Conservation (phyloP, 306 rosid genomes). For the Cucumis hystrix region DNA sequence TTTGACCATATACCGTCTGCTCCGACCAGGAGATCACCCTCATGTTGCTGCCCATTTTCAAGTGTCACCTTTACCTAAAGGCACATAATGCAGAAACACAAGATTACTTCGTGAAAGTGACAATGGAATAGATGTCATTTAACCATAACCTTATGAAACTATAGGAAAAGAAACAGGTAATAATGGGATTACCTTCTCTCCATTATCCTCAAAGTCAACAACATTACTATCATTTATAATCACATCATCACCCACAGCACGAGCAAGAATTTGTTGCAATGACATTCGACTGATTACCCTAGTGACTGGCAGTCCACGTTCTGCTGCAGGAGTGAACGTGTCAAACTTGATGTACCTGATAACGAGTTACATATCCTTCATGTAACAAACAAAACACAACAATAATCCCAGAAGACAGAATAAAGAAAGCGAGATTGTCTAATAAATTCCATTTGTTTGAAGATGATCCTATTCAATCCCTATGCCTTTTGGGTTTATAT, state of each 20-base stretch:
- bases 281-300: constrained; percentile 86
- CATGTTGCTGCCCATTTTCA: constrained; percentile 66
- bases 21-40: constrained; percentile 89
- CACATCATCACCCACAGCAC: constrained; percentile 61
- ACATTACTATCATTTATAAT: constrained; percentile 68
- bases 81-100: constrained; percentile 5
- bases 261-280: constrained; percentile 83
- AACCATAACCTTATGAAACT: neutral
- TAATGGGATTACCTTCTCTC: constrained; percentile 43
- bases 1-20: constrained; percentile 98
- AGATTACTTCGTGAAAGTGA: constrained; percentile 1
- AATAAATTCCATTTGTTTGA: neutral
- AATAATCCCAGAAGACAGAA: neutral
- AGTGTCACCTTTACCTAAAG: constrained; percentile 65
- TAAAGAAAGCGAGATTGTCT: neutral
- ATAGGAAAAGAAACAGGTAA: constrained; percentile 3
- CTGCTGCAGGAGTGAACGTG: constrained; percentile 96
- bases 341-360: constrained; percentile 97
- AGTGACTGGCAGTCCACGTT: constrained; percentile 92
- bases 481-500: neutral
- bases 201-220: constrained; percentile 57
- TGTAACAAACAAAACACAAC: neutral
- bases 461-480: neutral
- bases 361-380: constrained; percentile 29
- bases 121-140: neutral